Evolutionary conservation across 129 eudicot species (phyloP), one percentile per base, ranked within the genome.

Genomic region (Scalesia atractyloides): DNA sequence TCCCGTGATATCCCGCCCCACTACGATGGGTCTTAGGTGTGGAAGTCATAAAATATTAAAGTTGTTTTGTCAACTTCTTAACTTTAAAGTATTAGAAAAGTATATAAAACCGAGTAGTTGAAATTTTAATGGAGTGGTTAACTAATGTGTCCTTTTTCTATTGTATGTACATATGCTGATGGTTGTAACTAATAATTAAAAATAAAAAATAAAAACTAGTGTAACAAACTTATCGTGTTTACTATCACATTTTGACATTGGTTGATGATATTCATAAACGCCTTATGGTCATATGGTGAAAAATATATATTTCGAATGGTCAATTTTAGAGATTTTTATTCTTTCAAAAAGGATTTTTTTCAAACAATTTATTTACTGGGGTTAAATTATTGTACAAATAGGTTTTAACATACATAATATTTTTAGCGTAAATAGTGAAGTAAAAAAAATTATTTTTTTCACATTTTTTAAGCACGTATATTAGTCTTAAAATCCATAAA

Each of bases 41-140:
- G 37, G 37, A 58, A 58, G 39, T 58, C 37, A 65, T 39, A 16
- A 41, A 64, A n/a, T 43, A 18, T 8, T 16, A 11, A 43, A 17
- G 41, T 8, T n/a, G 12, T n/a, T 36, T 30, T 62, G 68, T 62
- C 50, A 64, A 64, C 50, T 49, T 47, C 10, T n/a, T 48, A 26
- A 9, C 20, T 51, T 69, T 30, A 33, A 49, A 8, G 15, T 24
- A 26, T 20, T 43, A 11, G 26, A 16, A 33, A 50, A 68, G 5
- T 16, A 68, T 7, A 52, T 15, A 30, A 30, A 26, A 26, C 18
- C 18, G 73, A 69, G 73, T 69, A 33, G 73, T 69, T 69, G 61
- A 50, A 16, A 9, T 39, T 1, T 39, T 0, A 39, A 41, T 41
- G 62, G 73, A 51, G 73, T 69, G 59, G 73, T 69, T 69, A 67